These are phyloP conservation scores for Fusarium xyrophilum DNA, from an alignment of 2,329 filamentous ascomycete species.

Conservation along the genomic window DNA sequence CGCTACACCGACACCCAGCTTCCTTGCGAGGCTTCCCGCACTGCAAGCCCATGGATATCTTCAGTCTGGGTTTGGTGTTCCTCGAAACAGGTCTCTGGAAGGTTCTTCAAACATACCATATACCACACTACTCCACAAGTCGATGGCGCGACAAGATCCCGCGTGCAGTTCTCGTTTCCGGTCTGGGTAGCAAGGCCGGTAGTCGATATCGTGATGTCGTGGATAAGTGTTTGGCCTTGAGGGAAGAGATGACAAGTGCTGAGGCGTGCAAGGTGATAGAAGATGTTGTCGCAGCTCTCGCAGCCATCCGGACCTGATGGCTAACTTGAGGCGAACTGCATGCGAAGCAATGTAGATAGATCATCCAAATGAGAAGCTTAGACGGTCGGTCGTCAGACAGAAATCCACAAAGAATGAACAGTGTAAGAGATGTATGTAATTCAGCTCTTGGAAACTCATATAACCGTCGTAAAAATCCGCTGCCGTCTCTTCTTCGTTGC, in stretches of 20 bases:
- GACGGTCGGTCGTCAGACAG: not conserved
- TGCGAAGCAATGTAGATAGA: not conserved
- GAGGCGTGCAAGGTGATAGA: conserved; percentile 53
- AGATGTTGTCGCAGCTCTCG: conserved; percentile 50
- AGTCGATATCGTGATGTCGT: conserved; percentile 51
- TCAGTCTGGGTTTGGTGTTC: conserved; percentile 59
- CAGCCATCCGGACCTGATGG: conserved; percentile 46
- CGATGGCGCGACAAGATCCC: conserved; percentile 53
- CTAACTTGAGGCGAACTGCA: not conserved
- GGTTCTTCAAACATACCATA: conserved; percentile 50
- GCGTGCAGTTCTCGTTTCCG: conserved; percentile 50
- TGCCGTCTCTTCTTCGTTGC: conserved; percentile 21
- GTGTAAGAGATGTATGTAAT: conserved; percentile 29
- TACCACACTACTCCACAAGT: conserved; percentile 51
- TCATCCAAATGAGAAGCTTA: not conserved
- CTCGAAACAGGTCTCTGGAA: conserved; percentile 61
- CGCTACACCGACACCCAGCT: conserved; percentile 57
- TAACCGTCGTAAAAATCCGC: conserved; percentile 33
- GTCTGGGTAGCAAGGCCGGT: conserved; percentile 52
- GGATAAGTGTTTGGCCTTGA: conserved; percentile 50
- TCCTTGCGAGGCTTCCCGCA: conserved; percentile 52
- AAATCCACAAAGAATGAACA: conserved; percentile 5
- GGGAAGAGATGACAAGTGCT: conserved; percentile 47
- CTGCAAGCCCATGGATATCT: conserved; percentile 60
- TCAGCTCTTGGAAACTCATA: conserved; percentile 35